Conservation (phyloP, 768 basidiomycete genomes). For the Clitopilus hobsonii region DNA sequence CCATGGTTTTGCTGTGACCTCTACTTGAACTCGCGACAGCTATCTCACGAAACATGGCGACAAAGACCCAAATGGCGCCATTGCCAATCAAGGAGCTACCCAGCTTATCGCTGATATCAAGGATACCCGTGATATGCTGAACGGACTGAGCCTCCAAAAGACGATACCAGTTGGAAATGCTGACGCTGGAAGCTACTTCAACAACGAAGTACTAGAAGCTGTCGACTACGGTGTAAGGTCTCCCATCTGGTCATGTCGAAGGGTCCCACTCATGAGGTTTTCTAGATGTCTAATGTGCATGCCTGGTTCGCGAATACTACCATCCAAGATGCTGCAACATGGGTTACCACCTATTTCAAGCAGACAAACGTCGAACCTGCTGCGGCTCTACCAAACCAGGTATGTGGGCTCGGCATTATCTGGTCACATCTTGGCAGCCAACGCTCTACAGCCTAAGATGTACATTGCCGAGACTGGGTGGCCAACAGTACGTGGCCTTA, state of each 20-base stretch:
- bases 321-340: conserved; percentile 66
- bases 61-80: conserved; percentile 51
- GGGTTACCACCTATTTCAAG: conserved; percentile 81
- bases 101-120: conserved; percentile 61
- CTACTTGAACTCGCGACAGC: conserved; percentile 26
- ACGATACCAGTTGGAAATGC: conserved; percentile 71
- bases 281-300: conserved; percentile 85
- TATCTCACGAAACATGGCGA: conserved; percentile 47
- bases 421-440: neutral
- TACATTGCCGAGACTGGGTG: conserved; percentile 93
- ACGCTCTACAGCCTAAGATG: conserved; percentile 50
- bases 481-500: conserved; percentile 50
- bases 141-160: conserved; percentile 53
- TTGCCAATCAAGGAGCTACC: conserved; percentile 40
- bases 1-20: neutral
- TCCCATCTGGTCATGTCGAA: conserved; percentile 1
- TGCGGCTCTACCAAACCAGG: conserved; percentile 52
- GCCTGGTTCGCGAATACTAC: conserved; percentile 87
- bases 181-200: conserved; percentile 87
- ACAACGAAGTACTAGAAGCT: conserved; percentile 51
- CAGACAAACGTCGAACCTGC: conserved; percentile 62
- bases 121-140: conserved; percentile 54
- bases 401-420: conserved; percentile 7
- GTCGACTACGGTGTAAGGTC: conserved; percentile 66
- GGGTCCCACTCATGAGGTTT: too few species aligned